These are phyloP conservation scores for Pseudozyma hubeiensis DNA, from an alignment of 1,284 basidiomycete genomes.

Conservation along the genomic window DNA sequence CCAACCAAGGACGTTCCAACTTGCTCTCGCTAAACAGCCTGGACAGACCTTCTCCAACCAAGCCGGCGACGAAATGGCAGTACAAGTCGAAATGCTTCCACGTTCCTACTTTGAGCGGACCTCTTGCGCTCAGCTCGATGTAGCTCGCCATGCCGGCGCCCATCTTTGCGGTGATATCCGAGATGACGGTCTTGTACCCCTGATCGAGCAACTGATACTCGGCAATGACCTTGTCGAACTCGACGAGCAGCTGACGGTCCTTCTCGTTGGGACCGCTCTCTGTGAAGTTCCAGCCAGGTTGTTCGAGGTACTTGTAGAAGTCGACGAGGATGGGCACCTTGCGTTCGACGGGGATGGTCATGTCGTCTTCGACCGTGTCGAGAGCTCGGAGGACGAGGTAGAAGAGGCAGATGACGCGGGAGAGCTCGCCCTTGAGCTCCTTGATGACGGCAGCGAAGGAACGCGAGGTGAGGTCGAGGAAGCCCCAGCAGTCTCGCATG, in stretches of 20 bases:
- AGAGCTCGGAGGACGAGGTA: conserved; percentile 92
- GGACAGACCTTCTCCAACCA: conserved; percentile 95
- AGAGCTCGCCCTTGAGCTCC: conserved; percentile 93
- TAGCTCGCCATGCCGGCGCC: conserved; percentile 95
- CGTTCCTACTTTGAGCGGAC: conserved; percentile 51
- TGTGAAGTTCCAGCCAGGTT: conserved; percentile 88
- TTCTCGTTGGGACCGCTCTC: conserved; percentile 88
- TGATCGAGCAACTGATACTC: conserved; percentile 76
- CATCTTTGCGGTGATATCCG: conserved; percentile 80
- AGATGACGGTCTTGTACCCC: conserved; percentile 82
- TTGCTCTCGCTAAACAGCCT: conserved; percentile 87
- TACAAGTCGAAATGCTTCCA: conserved; percentile 90
- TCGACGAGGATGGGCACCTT: conserved; percentile 88
- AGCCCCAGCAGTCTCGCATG: conserved; percentile 91
- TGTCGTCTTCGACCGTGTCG: conserved; percentile 98
- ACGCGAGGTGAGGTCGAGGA: conserved; percentile 87
- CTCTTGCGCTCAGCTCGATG: conserved; percentile 59
- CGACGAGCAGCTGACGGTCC: conserved; percentile 85
- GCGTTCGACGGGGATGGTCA: conserved; percentile 86
- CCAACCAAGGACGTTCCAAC: conserved; percentile 83
- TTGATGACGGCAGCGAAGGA: conserved; percentile 95
- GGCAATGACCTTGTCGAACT: conserved; percentile 85
- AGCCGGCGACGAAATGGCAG: conserved; percentile 97
- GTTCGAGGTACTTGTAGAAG: conserved; percentile 84
- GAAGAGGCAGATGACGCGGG: conserved; percentile 88